Evolutionary conservation across 306 rosid genomes (phyloP).

Genomic region (Mimosa pudica): DNA sequence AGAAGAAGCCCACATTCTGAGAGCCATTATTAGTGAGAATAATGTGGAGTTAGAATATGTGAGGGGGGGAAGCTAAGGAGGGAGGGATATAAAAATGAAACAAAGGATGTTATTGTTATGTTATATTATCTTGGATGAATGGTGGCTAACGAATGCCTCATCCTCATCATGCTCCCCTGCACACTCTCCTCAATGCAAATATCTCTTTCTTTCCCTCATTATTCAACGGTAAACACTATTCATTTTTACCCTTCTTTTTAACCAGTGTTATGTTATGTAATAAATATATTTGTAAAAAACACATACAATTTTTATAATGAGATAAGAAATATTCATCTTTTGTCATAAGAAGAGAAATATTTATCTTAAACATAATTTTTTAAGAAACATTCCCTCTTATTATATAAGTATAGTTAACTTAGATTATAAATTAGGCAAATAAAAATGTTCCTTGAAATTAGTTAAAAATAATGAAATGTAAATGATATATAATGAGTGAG

Average conservation of each 20-base stretch:
- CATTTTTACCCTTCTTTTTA: no score
- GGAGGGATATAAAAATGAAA: constrained; percentile 4
- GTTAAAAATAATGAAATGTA: no score
- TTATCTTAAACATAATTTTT: background rate
- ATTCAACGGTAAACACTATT: no score
- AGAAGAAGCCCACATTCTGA: constrained; percentile 78
- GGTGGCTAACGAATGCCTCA: constrained; percentile 60
- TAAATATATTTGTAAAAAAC: no score
- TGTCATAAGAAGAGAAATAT: background rate
- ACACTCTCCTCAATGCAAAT: background rate
- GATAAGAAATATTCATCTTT: background rate
- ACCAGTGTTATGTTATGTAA: no score
- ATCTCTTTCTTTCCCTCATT: no score
- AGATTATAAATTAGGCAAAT: no score
- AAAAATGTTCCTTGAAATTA: no score
- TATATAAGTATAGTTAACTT: no score
- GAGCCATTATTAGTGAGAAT: constrained; percentile 56
- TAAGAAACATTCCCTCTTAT: no score
- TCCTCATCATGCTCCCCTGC: constrained; percentile 33
- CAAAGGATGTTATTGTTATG: background rate
- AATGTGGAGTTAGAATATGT: background rate
- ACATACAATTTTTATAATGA: background rate
- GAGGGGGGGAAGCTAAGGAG: background rate
- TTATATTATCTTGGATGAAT: constrained; percentile 60
- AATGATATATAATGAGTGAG: no score